These are phyloP conservation scores for Pythium angustatum DNA, from an alignment of 352 stramenopile genomes.

Conservation along the genomic window DNA sequence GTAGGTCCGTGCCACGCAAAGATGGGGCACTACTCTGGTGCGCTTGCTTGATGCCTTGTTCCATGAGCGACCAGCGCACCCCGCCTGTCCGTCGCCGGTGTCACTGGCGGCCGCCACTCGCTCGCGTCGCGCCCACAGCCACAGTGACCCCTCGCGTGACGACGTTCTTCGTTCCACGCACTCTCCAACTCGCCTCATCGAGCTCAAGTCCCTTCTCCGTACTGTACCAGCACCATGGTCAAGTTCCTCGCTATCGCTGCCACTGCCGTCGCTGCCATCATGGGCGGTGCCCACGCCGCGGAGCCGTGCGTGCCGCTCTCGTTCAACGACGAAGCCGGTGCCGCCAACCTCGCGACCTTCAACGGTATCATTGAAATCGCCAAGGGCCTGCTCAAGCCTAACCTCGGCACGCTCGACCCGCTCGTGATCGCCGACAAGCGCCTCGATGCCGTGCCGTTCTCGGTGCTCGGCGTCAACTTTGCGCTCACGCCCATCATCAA, in stretches of 20 bases:
- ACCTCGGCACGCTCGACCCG: conserved; percentile 38
- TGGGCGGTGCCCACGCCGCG: conserved; percentile 24
- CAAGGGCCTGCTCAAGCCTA: conserved; percentile 29
- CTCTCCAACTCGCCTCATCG: conserved; percentile 19
- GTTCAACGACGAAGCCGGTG: conserved; percentile 42
- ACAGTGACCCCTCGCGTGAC: conserved; percentile 1
- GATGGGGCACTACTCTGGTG: too few species aligned
- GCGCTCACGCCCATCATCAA: conserved; percentile 53
- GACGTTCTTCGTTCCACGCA: conserved; percentile 1
- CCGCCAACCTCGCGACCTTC: conserved; percentile 41
- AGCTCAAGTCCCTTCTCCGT: conserved; percentile 15
- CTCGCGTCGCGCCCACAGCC: background rate
- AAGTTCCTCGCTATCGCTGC: conserved; percentile 41
- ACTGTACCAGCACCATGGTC: conserved; percentile 29
- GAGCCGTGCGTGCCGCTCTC: conserved; percentile 43
- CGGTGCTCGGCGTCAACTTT: conserved; percentile 53
- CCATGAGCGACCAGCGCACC: too few species aligned
- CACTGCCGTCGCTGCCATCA: conserved; percentile 20
- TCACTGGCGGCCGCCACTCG: too few species aligned
- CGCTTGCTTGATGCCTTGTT: too few species aligned
- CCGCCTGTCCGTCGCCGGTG: too few species aligned
- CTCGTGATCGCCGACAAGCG: conserved; percentile 40
- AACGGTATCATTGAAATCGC: conserved; percentile 50
- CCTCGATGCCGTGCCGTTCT: conserved; percentile 46
- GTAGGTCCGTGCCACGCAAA: too few species aligned